phyloP scores from a whole-genome alignment of 106 monocot species.

The Dendrobium nobile region DNA sequence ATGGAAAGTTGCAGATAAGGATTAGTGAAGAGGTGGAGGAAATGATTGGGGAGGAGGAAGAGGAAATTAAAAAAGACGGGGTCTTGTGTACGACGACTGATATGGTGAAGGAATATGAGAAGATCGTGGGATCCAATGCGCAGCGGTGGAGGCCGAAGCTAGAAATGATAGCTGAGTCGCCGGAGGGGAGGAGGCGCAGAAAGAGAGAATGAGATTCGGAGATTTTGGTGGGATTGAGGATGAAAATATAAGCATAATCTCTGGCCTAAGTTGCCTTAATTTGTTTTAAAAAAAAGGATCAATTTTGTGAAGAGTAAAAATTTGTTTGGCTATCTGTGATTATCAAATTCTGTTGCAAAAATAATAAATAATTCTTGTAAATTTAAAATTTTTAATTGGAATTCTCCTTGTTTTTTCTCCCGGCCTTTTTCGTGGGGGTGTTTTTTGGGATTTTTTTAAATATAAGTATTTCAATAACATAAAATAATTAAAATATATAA shows the following conservation, averaged over 20 bases:
- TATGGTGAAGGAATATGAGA: conserved; percentile 75
- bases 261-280: too few species aligned
- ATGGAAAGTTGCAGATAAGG: conserved; percentile 52
- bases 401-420: too few species aligned
- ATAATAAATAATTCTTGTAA: too few species aligned
- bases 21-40: conserved; percentile 28
- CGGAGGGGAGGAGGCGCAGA: background rate
- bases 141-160: conserved; percentile 62
- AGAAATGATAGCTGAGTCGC: conserved; percentile 38
- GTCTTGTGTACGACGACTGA: conserved; percentile 32
- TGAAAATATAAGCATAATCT: background rate
- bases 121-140: conserved; percentile 30
- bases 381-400: too few species aligned
- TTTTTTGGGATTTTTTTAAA: too few species aligned
- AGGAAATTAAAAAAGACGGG: background rate
- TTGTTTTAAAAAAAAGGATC: too few species aligned
- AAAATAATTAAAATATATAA: too few species aligned
- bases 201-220: background rate
- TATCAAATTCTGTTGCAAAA: too few species aligned
- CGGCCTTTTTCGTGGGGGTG: too few species aligned
- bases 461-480: too few species aligned
- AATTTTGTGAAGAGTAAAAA: too few species aligned
- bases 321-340: too few species aligned
- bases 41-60: background rate
- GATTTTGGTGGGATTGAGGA: background rate